Conservation (phyloP, 768 basidiomycete species). For the Lactifluus hygrophoroides region DNA sequence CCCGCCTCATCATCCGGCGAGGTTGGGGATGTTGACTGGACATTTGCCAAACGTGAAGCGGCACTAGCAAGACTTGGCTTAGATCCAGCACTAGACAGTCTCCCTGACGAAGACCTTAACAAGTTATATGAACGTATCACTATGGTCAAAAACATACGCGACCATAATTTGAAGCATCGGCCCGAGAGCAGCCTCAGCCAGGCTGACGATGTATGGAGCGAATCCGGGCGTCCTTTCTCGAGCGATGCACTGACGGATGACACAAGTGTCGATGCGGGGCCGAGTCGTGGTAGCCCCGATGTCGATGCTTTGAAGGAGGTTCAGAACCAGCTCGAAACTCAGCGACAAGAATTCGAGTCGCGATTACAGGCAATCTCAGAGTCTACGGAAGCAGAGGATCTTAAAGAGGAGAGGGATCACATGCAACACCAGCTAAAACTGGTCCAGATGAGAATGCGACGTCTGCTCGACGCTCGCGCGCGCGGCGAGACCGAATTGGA, state of each 20-base stretch:
- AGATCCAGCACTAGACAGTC: conserved; percentile 83
- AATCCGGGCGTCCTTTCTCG: conserved; percentile 68
- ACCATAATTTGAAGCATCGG: conserved; percentile 68
- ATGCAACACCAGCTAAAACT: conserved; percentile 83
- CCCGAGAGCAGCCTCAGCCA: conserved; percentile 87
- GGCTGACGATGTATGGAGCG: conserved; percentile 85
- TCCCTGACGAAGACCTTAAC: conserved; percentile 92
- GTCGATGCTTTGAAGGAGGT: conserved; percentile 59
- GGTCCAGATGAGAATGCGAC: conserved; percentile 75
- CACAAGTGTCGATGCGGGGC: conserved; percentile 67
- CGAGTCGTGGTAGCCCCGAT: conserved; percentile 55
- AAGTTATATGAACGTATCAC: conserved; percentile 92
- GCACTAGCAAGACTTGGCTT: conserved; percentile 79
- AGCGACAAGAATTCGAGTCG: conserved; percentile 45
- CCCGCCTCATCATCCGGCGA: conserved; percentile 61
- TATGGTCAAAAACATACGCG: conserved; percentile 81
- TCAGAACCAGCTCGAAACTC: conserved; percentile 56
- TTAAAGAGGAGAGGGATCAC: conserved; percentile 86
- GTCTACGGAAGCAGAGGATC: conserved; percentile 72
- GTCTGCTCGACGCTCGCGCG: conserved; percentile 66
- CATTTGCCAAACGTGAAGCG: conserved; percentile 92
- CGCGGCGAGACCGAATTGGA: conserved; percentile 67
- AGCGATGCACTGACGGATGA: conserved; percentile 81
- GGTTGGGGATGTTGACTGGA: conserved; percentile 84
- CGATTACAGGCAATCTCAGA: conserved; percentile 54